Base-by-base conservation (phyloP, 495 filamentous ascomycete species). In the Aspergillus conjunctus region DNA sequence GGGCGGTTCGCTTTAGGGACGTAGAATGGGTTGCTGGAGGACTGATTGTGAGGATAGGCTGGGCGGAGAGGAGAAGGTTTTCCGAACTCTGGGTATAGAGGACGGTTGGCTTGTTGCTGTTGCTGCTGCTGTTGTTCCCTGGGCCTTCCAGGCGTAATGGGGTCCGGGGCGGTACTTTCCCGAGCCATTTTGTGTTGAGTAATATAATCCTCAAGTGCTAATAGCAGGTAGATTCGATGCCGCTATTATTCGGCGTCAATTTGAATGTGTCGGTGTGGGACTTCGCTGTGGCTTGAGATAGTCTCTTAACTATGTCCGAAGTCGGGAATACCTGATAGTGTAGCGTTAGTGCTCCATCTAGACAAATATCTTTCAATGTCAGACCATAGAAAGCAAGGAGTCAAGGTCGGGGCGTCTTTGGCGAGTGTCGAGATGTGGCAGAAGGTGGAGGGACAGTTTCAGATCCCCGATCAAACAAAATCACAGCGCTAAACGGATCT, bases 71-170 rank as follows among this genome's bases (percentile, higher is more conserved):
- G 75, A n/a, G 77, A 87, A 3, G 85, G 73, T 61, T 83, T 83
- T 30, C 85, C 85, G 62, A 88, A 88, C 65, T 88, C 81, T 39
- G 83, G 81, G 41, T 81, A 69, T 4, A 67, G 41, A 9, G 68
- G 49, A 21, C 69, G 2, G 26, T 26, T 26, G 65, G 50, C n/a
- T 73, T 66, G 31, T 71, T 56, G 26, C 7, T 33, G 50, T 34
- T 33, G 26, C 12, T 33, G 50, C 22, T 33, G 50, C 49, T 26
- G 48, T 26, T 22, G 44, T 45, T 53, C 60, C 26, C 26, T 71
- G 67, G 70, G 68, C 32, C 65, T 71, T 33, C 63, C 62, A 39
- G 75, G 74, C 26, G 73, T 76, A 34, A 68, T 59, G n/a, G 69
- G 64, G 34, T 73, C 57, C 14, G 77, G 75, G 18, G 74, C 72